Conservation (phyloP, 2,329 filamentous ascomycete genomes). For the Paecilomyces niveus region DNA sequence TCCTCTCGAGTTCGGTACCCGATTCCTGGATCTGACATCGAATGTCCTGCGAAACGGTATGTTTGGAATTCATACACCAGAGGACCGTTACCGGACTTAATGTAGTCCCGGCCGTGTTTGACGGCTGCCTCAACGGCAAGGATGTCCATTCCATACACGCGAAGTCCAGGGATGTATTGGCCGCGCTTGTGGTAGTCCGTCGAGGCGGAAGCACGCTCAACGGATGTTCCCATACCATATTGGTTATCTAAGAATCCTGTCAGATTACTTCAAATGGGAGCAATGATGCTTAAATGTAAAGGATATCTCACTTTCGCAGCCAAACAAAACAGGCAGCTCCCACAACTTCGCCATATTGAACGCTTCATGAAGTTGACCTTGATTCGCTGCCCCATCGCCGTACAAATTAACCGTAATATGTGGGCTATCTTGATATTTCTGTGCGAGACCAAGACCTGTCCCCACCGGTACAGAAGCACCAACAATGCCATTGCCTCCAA, state of each 20-base stretch:
- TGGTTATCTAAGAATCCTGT: conserved; percentile 70
- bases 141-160: conserved; percentile 97
- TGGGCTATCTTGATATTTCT: conserved; percentile 77
- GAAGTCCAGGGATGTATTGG: conserved; percentile 93
- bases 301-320: conserved; percentile 69
- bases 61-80: conserved; percentile 94
- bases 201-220: conserved; percentile 77
- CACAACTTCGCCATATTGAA: conserved; percentile 99
- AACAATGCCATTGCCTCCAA: conserved; percentile 93
- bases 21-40: conserved; percentile 95
- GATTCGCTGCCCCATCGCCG: conserved; percentile 91
- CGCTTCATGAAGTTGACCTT: conserved; percentile 94
- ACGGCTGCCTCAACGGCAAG: conserved; percentile 90
- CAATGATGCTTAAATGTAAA: conserved; percentile 4
- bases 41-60: conserved; percentile 94
- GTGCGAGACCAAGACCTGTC: conserved; percentile 84
- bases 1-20: conserved; percentile 96
- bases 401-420: conserved; percentile 80
- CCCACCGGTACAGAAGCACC: conserved; percentile 92
- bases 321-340: conserved; percentile 85
- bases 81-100: conserved; percentile 69
- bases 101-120: conserved; percentile 79
- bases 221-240: conserved; percentile 95
- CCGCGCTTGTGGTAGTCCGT: conserved; percentile 99
- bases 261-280: conserved; percentile 8